Base-by-base conservation (phyloP, 306 rosid species). In the Cucurbita moschata region DNA sequence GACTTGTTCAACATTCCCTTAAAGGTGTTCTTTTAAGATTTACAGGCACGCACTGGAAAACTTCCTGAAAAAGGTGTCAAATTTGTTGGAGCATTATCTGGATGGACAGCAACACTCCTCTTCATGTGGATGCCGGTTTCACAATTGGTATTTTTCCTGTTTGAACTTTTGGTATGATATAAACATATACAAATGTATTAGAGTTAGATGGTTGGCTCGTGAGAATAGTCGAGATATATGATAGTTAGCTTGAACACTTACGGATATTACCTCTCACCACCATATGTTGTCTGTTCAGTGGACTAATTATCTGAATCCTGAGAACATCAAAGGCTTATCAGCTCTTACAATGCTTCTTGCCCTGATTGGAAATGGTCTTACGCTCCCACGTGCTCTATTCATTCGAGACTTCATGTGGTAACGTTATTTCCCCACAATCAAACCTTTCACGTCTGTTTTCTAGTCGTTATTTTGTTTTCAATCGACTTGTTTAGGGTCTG, bases 101-200 rank as follows among this genome's bases (percentile, higher is more conserved):
- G 96, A 73, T 94, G 97, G 98, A 90, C 95, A 8, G 98, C 98
- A 68, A 94, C 98, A 3, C 80, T 94, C 58, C 98, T 94, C 78
- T 94, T 94, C 84, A 94, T 94, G 98, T 94, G 97, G 98, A 94
- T 90, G 97, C 98, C 98, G 0, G 87, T 94, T 77, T 86, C 98
- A 7, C 98, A 90, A 84, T 67, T 94, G 97, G 98, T 90, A 87
- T 77, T 56, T 50, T 26, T 67, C 9, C 39, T 63, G 65, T 71
- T 74, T 49, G 64, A 65, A 66, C 39, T 43, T 21, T 14, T 46
- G 61, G 50, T 76, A 81, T 50, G 47, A 55, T 73, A 51, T 76
- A 43, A 77, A 5, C 42, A 40, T 71, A 15, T 7, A 37, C 10
- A 7, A 30, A 30, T 30, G 35, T 30, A 30, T 1, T 30, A 30